Percentiles rank a stretch among this genome's conserved stretches.
These are phyloP conservation scores for Russula dissimulans DNA, from an alignment of 768 basidiomycete genomes.

Conservation along the genomic window DNA sequence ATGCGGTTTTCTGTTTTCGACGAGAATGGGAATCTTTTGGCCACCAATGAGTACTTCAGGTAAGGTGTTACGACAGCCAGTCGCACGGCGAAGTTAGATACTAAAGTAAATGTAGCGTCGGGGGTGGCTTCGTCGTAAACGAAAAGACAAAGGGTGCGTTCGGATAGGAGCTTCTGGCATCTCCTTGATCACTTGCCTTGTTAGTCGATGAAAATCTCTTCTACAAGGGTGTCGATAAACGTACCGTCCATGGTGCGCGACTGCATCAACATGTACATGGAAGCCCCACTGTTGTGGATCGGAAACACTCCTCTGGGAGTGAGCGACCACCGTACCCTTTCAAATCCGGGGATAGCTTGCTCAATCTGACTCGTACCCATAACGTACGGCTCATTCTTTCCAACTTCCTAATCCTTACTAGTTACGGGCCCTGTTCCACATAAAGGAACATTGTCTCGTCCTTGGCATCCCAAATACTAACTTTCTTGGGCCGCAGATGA, in stretches of 20 bases:
- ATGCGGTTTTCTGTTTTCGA: slow-evolving; percentile 88
- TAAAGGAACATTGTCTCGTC: neutral
- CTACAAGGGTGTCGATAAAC: slow-evolving; percentile 86
- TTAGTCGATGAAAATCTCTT: slow-evolving; percentile 88
- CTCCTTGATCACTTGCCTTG: neutral
- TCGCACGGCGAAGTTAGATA: neutral
- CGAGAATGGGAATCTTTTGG: slow-evolving; percentile 73
- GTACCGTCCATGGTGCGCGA: slow-evolving; percentile 68
- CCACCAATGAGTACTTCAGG: slow-evolving; percentile 93
- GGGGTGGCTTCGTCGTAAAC: slow-evolving; percentile 92
- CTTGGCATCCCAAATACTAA: neutral
- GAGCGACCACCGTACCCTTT: slow-evolving; percentile 79
- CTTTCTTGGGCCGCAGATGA: slow-evolving; percentile 45
- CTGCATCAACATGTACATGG: slow-evolving; percentile 47
- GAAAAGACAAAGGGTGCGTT: slow-evolving; percentile 76
- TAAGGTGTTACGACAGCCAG: slow-evolving; percentile 15
- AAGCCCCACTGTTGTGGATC: neutral
- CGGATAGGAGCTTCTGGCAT: neutral
- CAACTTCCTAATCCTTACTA: neutral
- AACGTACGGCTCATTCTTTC: slow-evolving; percentile 47
- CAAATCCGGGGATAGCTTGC: slow-evolving; percentile 62
- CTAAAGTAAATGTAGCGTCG: slow-evolving; percentile 42
- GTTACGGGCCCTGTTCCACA: neutral
- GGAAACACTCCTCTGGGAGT: slow-evolving; percentile 23
- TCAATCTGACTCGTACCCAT: slow-evolving; percentile 67